Evolutionary conservation across 331 rosid genomes (phyloP).

Genomic region (Quercus tomentella): DNA sequence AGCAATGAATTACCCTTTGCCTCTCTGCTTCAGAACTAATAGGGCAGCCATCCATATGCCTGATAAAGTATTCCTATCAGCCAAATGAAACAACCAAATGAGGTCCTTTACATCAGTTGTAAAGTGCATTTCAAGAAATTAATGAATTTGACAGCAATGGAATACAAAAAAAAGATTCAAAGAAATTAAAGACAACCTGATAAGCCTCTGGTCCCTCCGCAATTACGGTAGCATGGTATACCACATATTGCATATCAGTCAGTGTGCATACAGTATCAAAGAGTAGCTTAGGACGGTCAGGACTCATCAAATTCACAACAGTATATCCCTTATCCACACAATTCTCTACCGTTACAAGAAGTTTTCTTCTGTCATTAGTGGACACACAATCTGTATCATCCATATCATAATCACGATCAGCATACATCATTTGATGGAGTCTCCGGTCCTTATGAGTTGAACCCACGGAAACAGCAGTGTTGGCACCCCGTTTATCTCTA

Average conservation of each 20-base stretch:
- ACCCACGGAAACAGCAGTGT: conserved; percentile 84
- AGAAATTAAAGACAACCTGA: conserved; percentile 56
- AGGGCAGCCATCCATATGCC: conserved; percentile 92
- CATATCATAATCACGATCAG: conserved; percentile 84
- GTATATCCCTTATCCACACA: conserved; percentile 85
- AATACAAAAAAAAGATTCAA: background rate
- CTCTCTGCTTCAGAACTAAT: conserved; percentile 90
- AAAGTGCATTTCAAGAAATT: background rate
- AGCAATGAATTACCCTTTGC: conserved; percentile 87
- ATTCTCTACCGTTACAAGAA: conserved; percentile 62
- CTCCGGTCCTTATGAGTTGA: conserved; percentile 97
- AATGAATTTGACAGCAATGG: background rate
- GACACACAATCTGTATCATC: conserved; percentile 39
- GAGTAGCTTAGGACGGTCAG: conserved; percentile 80
- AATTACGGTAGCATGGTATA: conserved; percentile 81
- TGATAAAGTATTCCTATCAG: conserved; percentile 76
- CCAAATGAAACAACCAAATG: background rate
- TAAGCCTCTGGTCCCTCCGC: conserved; percentile 93
- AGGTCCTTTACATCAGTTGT: background rate
- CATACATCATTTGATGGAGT: conserved; percentile 98
- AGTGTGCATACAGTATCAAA: conserved; percentile 91
- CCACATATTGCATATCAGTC: conserved; percentile 97
- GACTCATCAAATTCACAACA: conserved; percentile 86
- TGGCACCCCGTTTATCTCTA: conserved; percentile 76
- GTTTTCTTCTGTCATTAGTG: conserved; percentile 48